Evolutionary conservation across 306 rosid genomes (phyloP), one percentile per base, ranked within the genome.

Genomic region (Trichosanthes cucumerina): DNA sequence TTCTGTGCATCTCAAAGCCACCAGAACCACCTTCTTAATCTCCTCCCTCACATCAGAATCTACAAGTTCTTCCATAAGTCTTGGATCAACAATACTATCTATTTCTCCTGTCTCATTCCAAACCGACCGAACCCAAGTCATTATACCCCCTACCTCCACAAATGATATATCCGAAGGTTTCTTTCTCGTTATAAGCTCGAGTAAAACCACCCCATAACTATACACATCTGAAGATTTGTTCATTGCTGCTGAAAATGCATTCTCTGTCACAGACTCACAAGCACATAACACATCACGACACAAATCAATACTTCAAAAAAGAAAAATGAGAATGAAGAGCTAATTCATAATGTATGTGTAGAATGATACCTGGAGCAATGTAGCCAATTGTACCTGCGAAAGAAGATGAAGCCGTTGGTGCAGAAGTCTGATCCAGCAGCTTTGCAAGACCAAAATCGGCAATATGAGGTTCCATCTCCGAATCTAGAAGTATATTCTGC

Each of bases 361-460:
- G 76, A 8, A 24, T 41, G 18, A 79, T 83, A 91, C 98, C 97
- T 81, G 97, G 96, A 46, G 97, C 98, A 79, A 89, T 90, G 39
- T 88, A 92, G 44, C 98, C 98, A 14, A 85, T 58, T 54, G 97
- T 94, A 10, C 98, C 98, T 0, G 57, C 85, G 70, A 92, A 86
- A 53, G 53, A 74, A 18, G 96, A 89, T 15, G 81, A 50, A 11
- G 80, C 4, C 12, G 76, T 34, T 77, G 93, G 50, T 69, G 85
- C 21, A 50, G 88, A 88, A 28, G 91, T 79, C 65, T 88, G 91
- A 81, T 92, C 89, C 83, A 95, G 39, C 58, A 95, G 88, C 81
- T 88, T 95, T 79, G 97, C 96, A 46, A 95, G 88, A 18, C 98
- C 97, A 33, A 95, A 95, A 84, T 95, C 97, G 23, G 84, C 79